A percentile compares a stretch with the other conserved stretches of the same genome.
These are phyloP conservation scores for Fusarium sp. DNA, from an alignment of 2,329 filamentous ascomycete genomes.

Conservation along the genomic window DNA sequence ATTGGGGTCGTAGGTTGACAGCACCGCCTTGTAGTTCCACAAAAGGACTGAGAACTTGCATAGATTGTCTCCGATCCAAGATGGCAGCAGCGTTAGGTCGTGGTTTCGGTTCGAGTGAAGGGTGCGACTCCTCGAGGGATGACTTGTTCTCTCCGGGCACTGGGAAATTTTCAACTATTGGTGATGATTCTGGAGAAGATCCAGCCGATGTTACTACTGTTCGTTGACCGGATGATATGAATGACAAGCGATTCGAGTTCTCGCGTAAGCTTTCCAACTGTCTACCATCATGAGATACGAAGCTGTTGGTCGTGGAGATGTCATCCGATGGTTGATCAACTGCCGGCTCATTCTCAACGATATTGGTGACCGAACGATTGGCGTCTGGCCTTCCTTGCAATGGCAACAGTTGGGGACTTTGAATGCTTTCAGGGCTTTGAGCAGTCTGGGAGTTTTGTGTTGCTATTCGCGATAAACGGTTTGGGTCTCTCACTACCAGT, in stretches of 20 bases:
- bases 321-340: constrained; percentile 62
- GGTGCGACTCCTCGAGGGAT: constrained; percentile 38
- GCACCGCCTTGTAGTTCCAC: constrained; percentile 53
- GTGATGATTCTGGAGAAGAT: constrained; percentile 66
- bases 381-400: constrained; percentile 24
- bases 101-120: constrained; percentile 52
- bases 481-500: constrained; percentile 60
- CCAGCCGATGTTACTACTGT: constrained; percentile 69
- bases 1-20: constrained; percentile 40
- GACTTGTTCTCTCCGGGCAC: constrained; percentile 34
- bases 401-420: constrained; percentile 27
- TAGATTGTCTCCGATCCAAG: constrained; percentile 61
- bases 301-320: constrained; percentile 66
- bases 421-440: constrained; percentile 14
- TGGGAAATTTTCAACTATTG: constrained; percentile 63
- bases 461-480: constrained; percentile 55
- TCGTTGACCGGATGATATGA: constrained; percentile 69
- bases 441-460: constrained; percentile 33
- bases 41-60: constrained; percentile 59
- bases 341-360: constrained; percentile 39
- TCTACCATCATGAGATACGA: constrained; percentile 68
- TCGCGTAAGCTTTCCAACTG: constrained; percentile 69
- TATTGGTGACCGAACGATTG: constrained; percentile 25
- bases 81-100: constrained; percentile 66
- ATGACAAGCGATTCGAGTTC: constrained; percentile 67